Conservation (phyloP, 2,329 filamentous ascomycete species). For the Nemania bipapillata region DNA sequence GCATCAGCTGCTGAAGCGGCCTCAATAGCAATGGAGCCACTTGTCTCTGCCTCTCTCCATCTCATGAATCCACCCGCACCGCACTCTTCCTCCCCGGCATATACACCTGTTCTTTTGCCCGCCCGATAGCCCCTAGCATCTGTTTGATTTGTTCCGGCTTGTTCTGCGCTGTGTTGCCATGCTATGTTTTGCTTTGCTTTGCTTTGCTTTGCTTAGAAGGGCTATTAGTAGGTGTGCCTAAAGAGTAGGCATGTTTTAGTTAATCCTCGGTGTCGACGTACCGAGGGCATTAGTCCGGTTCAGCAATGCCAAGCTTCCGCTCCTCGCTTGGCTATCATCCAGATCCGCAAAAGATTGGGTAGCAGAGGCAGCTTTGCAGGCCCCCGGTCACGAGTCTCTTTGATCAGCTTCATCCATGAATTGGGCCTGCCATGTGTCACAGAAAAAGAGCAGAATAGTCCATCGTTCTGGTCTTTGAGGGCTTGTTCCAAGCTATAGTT, state of each 20-base stretch:
- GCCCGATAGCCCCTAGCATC: neutral
- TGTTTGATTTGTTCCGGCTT: neutral
- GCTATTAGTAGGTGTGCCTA: neutral
- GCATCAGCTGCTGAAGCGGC: constrained; percentile 19
- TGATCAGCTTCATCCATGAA: constrained; percentile 24
- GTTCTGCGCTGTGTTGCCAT: no score
- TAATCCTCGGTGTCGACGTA: constrained; percentile 21
- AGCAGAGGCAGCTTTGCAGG: constrained; percentile 12
- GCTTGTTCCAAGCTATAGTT: constrained; percentile 30
- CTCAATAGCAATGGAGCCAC: constrained; percentile 35
- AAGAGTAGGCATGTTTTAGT: neutral
- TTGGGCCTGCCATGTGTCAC: neutral
- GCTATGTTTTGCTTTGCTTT: neutral
- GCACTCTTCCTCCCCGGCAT: constrained; percentile 6
- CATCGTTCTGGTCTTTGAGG: constrained; percentile 18
- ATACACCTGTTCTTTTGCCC: neutral
- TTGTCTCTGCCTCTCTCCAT: constrained; percentile 35
- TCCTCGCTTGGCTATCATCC: constrained; percentile 26
- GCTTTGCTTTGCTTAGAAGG: constrained; percentile 2
- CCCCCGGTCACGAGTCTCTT: constrained; percentile 1
- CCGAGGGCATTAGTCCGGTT: constrained; percentile 24
- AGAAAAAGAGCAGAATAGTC: constrained; percentile 28
- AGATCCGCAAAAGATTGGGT: constrained; percentile 21
- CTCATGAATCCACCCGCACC: constrained; percentile 17
- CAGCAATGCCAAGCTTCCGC: constrained; percentile 27